These are phyloP conservation scores for Grifola frondosa DNA, from an alignment of 1,284 basidiomycete genomes.

Conservation along the genomic window DNA sequence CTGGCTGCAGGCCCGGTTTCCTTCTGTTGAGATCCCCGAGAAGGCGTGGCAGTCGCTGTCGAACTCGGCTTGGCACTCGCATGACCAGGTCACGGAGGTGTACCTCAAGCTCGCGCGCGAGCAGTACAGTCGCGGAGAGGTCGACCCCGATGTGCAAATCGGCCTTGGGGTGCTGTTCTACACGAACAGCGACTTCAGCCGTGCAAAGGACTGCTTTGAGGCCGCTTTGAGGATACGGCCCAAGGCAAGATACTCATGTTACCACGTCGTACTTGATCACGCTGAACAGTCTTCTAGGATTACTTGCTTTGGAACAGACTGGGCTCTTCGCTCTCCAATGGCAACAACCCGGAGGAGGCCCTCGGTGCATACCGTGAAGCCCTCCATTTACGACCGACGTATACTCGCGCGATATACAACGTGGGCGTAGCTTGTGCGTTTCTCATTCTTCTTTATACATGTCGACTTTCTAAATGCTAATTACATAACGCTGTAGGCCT, in stretches of 20 bases:
- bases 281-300: slow-evolving; percentile 52
- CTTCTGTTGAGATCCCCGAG: slow-evolving; percentile 57
- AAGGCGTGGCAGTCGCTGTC: slow-evolving; percentile 59
- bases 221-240: slow-evolving; percentile 81
- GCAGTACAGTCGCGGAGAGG: slow-evolving; percentile 66
- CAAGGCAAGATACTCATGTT: slow-evolving; percentile 39
- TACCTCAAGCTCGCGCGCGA: slow-evolving; percentile 85
- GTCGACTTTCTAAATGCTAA: too few species aligned
- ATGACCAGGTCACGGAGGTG: slow-evolving; percentile 78
- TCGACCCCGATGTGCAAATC: slow-evolving; percentile 94
- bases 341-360: slow-evolving; percentile 92
- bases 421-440: slow-evolving; percentile 90
- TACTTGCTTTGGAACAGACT: slow-evolving; percentile 96
- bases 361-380: slow-evolving; percentile 94
- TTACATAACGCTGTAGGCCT: slow-evolving; percentile 53
- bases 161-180: slow-evolving; percentile 95
- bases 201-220: slow-evolving; percentile 89
- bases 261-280: background rate
- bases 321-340: slow-evolving; percentile 95
- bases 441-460: background rate
- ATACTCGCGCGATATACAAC: slow-evolving; percentile 97
- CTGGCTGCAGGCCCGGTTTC: slow-evolving; percentile 83
- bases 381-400: slow-evolving; percentile 90
- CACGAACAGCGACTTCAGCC: slow-evolving; percentile 75
- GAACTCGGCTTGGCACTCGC: slow-evolving; percentile 82